phyloP scores from a whole-genome alignment of 1,139 yeast genomes.

The Suhomyces kunorum region DNA sequence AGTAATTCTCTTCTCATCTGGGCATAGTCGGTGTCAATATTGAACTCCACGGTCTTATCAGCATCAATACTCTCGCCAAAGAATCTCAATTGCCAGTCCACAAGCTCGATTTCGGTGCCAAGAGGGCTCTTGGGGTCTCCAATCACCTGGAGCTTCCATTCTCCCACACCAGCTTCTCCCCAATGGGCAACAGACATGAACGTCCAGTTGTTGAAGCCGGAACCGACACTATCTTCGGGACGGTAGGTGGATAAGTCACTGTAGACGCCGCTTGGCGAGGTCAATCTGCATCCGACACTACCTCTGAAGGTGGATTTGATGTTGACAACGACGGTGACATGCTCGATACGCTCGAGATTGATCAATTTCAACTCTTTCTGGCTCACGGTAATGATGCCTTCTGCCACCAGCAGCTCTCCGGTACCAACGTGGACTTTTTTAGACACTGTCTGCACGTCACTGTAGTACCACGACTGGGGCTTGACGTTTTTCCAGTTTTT shows the following conservation, averaged over 20 bases:
- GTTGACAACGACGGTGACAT: conserved; percentile 78
- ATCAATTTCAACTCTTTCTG: conserved; percentile 50
- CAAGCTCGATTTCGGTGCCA: conserved; percentile 47
- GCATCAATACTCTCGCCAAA: conserved; percentile 81
- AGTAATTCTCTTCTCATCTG: conserved; percentile 36
- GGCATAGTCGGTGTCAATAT: conserved; percentile 45
- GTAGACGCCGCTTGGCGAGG: conserved; percentile 72
- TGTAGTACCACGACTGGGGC: conserved; percentile 84
- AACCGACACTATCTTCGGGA: conserved; percentile 51
- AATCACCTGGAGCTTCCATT: conserved; percentile 73
- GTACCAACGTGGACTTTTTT: conserved; percentile 25
- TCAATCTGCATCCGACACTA: conserved; percentile 59
- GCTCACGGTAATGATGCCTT: conserved; percentile 49
- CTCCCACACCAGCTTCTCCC: conserved; percentile 86
- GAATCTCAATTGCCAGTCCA: conserved; percentile 73
- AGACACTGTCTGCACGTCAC: conserved; percentile 41
- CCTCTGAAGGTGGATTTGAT: conserved; percentile 72
- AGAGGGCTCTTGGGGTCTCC: conserved; percentile 23
- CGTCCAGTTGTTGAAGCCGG: conserved; percentile 81
- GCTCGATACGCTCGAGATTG: conserved; percentile 77
- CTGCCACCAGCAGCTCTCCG: conserved; percentile 27
- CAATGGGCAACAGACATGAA: conserved; percentile 98
- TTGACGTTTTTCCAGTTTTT: conserved; percentile 79
- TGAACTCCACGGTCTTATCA: conserved; percentile 52
- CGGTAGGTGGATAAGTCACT: conserved; percentile 81